A percentile compares a stretch with the other conserved stretches of the same genome.
Conservation (phyloP, 805 yeast species). For the Ogataea neopini region DNA sequence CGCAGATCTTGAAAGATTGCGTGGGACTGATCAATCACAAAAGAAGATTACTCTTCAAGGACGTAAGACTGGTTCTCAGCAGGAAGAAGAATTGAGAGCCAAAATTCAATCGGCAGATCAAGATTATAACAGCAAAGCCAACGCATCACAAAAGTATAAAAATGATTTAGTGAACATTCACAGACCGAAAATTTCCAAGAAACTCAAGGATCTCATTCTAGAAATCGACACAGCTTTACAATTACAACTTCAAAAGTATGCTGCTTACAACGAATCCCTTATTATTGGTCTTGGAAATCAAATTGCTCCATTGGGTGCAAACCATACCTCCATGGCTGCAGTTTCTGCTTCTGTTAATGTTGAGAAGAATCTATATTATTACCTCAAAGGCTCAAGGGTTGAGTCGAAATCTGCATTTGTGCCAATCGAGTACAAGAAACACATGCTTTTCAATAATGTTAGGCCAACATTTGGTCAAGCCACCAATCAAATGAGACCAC, state of each 20-base stretch:
- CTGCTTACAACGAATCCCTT: slow-evolving; percentile 83
- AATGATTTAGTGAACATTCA: slow-evolving; percentile 69
- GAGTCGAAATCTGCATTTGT: slow-evolving; percentile 44
- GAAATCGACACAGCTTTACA: slow-evolving; percentile 90
- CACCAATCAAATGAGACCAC: neutral
- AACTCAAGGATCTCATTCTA: slow-evolving; percentile 72
- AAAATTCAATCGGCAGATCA: slow-evolving; percentile 84
- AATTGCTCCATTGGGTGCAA: slow-evolving; percentile 66
- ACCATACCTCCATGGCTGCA: slow-evolving; percentile 60
- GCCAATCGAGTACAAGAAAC: slow-evolving; percentile 72
- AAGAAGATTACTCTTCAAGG: slow-evolving; percentile 81
- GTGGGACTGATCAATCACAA: slow-evolving; percentile 75
- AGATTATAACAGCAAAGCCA: slow-evolving; percentile 80
- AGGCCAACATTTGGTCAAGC: neutral
- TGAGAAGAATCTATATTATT: slow-evolving; percentile 78
- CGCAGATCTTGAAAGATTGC: slow-evolving; percentile 81
- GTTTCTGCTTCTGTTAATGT: slow-evolving; percentile 78
- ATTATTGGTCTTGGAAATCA: slow-evolving; percentile 83
- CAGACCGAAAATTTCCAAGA: slow-evolving; percentile 75
- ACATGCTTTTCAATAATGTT: slow-evolving; percentile 53
- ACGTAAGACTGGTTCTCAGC: slow-evolving; percentile 77
- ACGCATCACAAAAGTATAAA: slow-evolving; percentile 69
- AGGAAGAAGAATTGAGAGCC: slow-evolving; percentile 81
- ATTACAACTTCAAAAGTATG: slow-evolving; percentile 83
- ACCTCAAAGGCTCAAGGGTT: slow-evolving; percentile 41